Percentiles rank a stretch among this genome's conserved stretches.
These are phyloP conservation scores for Penicillium coprophilum DNA, from an alignment of 495 filamentous ascomycete species.

Conservation along the genomic window DNA sequence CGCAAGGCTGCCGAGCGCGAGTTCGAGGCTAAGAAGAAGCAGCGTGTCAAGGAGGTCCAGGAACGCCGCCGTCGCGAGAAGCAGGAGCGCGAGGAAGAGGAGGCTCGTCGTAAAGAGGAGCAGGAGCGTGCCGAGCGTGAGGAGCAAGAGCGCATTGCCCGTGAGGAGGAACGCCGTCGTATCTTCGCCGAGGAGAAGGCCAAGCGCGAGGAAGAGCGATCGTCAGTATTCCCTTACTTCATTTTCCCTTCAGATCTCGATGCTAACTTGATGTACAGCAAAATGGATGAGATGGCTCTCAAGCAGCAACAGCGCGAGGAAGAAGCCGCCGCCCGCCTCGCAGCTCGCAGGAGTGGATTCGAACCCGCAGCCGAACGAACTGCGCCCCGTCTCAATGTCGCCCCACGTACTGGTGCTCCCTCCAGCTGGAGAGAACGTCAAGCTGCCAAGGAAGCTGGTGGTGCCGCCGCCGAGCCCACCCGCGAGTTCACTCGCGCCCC, in stretches of 20 bases:
- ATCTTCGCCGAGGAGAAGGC: conserved; percentile 70
- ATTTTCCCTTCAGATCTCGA: conserved; percentile 19
- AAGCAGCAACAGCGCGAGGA: conserved; percentile 68
- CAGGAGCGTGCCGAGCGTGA: conserved; percentile 77
- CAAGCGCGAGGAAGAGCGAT: conserved; percentile 79
- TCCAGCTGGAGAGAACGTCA: conserved; percentile 83
- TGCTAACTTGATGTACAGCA: conserved; percentile 38
- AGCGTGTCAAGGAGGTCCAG: conserved; percentile 77
- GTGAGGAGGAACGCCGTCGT: conserved; percentile 67
- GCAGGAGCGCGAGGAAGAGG: conserved; percentile 77
- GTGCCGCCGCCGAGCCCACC: conserved; percentile 26
- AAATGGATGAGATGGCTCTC: conserved; percentile 63
- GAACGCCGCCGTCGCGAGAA: conserved; percentile 73
- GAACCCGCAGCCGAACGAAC: conserved; percentile 56
- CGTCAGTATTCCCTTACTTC: conserved; percentile 45
- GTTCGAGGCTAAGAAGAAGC: conserved; percentile 82
- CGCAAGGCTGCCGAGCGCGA: conserved; percentile 86
- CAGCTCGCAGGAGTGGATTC: conserved; percentile 45
- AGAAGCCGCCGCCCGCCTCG: conserved; percentile 62
- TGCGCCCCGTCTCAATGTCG: conserved; percentile 67
- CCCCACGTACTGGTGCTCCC: conserved; percentile 51
- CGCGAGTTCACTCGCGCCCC: conserved; percentile 25
- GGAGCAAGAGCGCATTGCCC: conserved; percentile 74
- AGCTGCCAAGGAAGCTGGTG: conserved; percentile 58
- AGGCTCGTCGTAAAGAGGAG: conserved; percentile 72